Evolutionary conservation across 176 grass and related monocot genomes (phyloP), one percentile per base, ranked within the genome.

Genomic region (Aechmea fasciata): DNA sequence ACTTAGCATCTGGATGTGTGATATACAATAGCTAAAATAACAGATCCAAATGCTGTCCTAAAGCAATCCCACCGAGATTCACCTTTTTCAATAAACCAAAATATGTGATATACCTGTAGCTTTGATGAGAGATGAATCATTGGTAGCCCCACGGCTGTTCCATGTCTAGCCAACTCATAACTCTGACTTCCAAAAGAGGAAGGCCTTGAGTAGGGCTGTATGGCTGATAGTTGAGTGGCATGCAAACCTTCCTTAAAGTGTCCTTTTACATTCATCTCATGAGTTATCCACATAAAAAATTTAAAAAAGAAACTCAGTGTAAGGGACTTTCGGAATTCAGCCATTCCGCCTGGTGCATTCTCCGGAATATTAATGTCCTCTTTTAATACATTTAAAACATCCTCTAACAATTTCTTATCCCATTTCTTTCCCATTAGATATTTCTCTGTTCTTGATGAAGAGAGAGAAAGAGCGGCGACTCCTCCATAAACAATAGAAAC

Each of bases 261-360:
- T 73, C 83, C 89, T 59, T 91, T 84, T 17, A n/a, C 47, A 77
- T 82, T 84, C 86, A 92, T 87, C 65, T 92, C 83, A 89, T 96
- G 76, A 47, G 71, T 77, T 72, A 96, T 81, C 83, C 48, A 81
- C 71, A 84, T 85, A 64, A 92, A 96, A 82, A 96, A 96, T 87
- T 96, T 96, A 75, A 87, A 96, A 75, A 92, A 92, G 89, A 96
- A 96, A 86, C 93, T 96, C 77, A 92, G 73, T 9, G 83, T 92
- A 70, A 96, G 79, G 48, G 93, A 96, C 80, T 80, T 89, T 52
- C 93, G 89, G 59, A 96, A 96, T 86, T 92, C 93, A 71, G 87
- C 69, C 93, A 96, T 96, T 80, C 93, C 93, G 81, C 93, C 93
- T 65, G 93, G 93, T 74, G 88, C 93, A 80, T 96, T 67, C 24